Evolutionary conservation across 2,329 filamentous ascomycete genomes (phyloP).

Genomic region (Aspergillus japonicus): DNA sequence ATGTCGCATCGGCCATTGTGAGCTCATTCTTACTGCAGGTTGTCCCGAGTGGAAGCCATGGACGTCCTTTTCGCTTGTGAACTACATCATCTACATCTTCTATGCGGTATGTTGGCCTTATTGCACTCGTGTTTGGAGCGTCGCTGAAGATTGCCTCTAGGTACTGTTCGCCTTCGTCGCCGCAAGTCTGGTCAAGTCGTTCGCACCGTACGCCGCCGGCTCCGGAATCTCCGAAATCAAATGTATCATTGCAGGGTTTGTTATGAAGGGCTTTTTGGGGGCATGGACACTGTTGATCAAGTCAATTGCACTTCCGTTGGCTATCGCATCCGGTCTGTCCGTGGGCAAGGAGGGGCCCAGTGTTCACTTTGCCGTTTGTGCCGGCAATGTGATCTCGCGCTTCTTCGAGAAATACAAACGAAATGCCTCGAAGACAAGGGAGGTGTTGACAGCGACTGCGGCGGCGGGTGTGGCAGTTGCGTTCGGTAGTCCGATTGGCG

Average conservation of each 20-base stretch:
- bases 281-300: constrained; percentile 92
- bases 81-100: constrained; percentile 84
- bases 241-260: constrained; percentile 96
- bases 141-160: constrained; percentile 39
- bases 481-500: constrained; percentile 95
- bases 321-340: constrained; percentile 89
- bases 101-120: constrained; percentile 63
- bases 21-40: constrained; percentile 46
- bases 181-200: constrained; percentile 81
- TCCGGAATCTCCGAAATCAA: constrained; percentile 99
- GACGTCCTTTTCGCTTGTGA: constrained; percentile 73
- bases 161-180: constrained; percentile 77
- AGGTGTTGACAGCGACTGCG: constrained; percentile 91
- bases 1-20: neutral
- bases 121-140: neutral
- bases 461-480: constrained; percentile 94
- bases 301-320: constrained; percentile 82
- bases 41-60: constrained; percentile 88
- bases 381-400: constrained; percentile 91
- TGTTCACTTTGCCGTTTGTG: constrained; percentile 98
- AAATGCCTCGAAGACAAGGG: constrained; percentile 90
- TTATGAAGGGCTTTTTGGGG: constrained; percentile 97
- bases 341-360: constrained; percentile 97
- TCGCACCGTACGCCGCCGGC: constrained; percentile 92
- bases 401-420: constrained; percentile 89